Evolutionary conservation across 179 eudicot species (phyloP).

Genomic region (Gypsophila paniculata): DNA sequence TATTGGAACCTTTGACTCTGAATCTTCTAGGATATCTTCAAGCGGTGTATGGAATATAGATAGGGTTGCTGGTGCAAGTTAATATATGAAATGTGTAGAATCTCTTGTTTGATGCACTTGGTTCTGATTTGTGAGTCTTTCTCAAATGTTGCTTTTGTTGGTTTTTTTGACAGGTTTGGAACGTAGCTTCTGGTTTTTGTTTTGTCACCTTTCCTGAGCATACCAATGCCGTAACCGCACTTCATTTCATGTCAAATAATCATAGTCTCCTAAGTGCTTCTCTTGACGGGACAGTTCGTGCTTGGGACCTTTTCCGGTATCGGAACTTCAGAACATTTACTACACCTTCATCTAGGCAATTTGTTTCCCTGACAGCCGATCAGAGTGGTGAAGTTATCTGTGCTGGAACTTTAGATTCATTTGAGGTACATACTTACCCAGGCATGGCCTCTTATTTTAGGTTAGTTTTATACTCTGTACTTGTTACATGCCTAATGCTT

Average conservation of each 20-base stretch:
- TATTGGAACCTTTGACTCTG: background rate
- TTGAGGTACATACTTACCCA: conserved; percentile 52
- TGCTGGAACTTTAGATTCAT: conserved; percentile 97
- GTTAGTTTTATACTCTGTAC: conserved; percentile 2
- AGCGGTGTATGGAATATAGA: background rate
- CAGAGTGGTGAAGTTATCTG: conserved; percentile 97
- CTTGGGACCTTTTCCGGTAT: conserved; percentile 91
- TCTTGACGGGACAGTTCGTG: conserved; percentile 94
- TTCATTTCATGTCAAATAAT: conserved; percentile 76
- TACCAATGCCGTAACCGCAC: conserved; percentile 93
- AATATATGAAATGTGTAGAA: background rate
- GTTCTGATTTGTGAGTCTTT: background rate
- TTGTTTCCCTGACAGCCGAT: conserved; percentile 89
- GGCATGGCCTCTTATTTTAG: background rate
- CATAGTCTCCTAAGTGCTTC: conserved; percentile 91
- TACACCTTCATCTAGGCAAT: conserved; percentile 86
- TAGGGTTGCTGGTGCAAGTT: background rate
- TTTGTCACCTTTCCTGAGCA: conserved; percentile 95
- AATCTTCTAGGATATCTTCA: background rate
- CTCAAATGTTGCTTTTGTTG: conserved; percentile 12
- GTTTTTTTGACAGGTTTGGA: conserved; percentile 74
- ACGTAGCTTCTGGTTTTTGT: conserved; percentile 81
- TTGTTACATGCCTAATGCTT: conserved; percentile 19
- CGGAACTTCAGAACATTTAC: conserved; percentile 90
- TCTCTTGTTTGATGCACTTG: background rate